Base-by-base conservation (phyloP, 2,329 filamentous ascomycete species). In the Diaporthe sp. region DNA sequence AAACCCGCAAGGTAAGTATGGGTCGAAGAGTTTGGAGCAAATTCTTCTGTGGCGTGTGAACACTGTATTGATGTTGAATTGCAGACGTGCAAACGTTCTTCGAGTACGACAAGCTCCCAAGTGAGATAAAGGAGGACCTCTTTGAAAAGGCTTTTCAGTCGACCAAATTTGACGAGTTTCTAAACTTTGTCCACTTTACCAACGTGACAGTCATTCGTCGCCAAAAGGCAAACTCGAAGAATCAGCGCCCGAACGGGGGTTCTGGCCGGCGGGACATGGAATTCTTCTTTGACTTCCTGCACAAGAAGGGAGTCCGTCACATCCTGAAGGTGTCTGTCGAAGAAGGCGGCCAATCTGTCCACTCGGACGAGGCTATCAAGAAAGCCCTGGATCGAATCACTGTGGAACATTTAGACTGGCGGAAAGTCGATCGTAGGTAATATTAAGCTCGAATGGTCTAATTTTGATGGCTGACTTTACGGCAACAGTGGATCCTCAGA, bases 321-420 rank as follows among this genome's bases (percentile, higher is more conserved):
- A 71, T 71, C 1, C 17, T 71, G 0, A 71, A 71, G 39, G 51
- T 71, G 0, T 1, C 25, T 3, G 53, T 71, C 3, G 68, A 71
- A n/a, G 68, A 71, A 58, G 13, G 22, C 1, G 68, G 25, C 9
- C 15, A 15, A 4, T 17, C 20, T 4, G 37, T 37, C 0, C 68
- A 71, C 12, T 31, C 37, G 0, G 68, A 71, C 20, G 51, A 34
- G 13, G 51, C 37, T 2, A 58, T 71, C 25, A 71, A 58, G 25
- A 25, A 44, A 0, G 25, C 37, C 3, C 39, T 71, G 39, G 7
- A 22, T 0, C 22, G 0, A 0, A 34, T 71, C 0, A 9, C 28
- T 4, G 68, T 71, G 12, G 68, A 71, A 4, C 53, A 58, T 4
- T 15, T 71, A 0, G 68, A 71, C 25, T 71, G 68, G 68, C 25